Evolutionary conservation across 106 monocot genomes (phyloP), one percentile per base, ranked within the genome.

Genomic region (Dioscorea alata): DNA sequence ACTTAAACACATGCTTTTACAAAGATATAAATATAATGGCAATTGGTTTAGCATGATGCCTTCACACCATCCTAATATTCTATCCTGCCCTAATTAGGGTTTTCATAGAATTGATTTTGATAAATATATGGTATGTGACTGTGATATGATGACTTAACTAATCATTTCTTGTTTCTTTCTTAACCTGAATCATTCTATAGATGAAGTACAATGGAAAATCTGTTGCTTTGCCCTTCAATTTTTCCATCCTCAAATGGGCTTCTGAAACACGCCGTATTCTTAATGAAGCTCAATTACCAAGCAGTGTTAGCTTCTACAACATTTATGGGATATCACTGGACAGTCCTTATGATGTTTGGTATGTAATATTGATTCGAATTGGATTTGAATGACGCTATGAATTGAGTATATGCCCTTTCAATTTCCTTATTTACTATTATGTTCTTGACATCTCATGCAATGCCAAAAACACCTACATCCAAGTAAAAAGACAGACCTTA

Each of bases 311-410:
- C 65, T 94, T 94, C 60, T 95, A 91, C 59, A 90, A 88, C 77
- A 83, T 95, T 70, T 95, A 75, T 73, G 94, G 91, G 57, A 82
- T 59, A 65, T 80, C 85, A 70, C 73, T 73, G 18, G 91, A 91
- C 58, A 86, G 88, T 68, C 94, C 94, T 56, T 88, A 71, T 82
- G 73, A 88, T 80, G 81, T 95, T 49, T 79, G 91, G 94, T 90
- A 85, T 69, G 93, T 73, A 32, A 23, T 35, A 49, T 65, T 25
- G 8, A 4, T 51, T 57, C 4, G 13, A 14, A 10, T 0, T 1
- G 13, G 32, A 33, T 33, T 64, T 35, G 34, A 12, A 15, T 32
- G 15, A 0, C 34, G 2, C 4, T 2, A 19, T 18, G 16, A 19
- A 18, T 18, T 56, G 16, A 56, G 15, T 19, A 56, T 4, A 13